Evolutionary conservation across 495 filamentous ascomycete species (phyloP).

Genomic region (Stereocaulon alpinum): DNA sequence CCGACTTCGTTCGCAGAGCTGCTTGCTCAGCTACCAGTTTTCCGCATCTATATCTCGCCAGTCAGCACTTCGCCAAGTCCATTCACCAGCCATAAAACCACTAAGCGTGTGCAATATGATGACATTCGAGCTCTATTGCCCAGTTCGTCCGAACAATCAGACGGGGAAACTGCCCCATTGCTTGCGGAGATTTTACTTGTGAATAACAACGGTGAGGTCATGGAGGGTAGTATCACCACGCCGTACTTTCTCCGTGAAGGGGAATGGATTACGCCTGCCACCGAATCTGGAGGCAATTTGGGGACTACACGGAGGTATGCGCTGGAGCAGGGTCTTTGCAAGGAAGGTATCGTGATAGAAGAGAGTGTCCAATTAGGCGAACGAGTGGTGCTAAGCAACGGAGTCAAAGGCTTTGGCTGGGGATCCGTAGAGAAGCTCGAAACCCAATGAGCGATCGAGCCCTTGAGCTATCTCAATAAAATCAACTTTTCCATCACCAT

Average conservation of each 20-base stretch:
- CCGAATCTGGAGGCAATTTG: constrained; percentile 57
- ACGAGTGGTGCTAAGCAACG: constrained; percentile 76
- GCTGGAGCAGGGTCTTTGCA: constrained; percentile 49
- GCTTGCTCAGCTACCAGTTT: constrained; percentile 19
- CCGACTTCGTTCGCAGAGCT: not conserved
- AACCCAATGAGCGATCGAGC: not conserved
- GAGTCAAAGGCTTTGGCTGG: constrained; percentile 63
- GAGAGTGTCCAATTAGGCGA: constrained; percentile 58
- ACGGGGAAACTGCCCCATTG: not conserved
- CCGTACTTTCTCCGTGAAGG: constrained; percentile 65
- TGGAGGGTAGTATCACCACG: constrained; percentile 79
- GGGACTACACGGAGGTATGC: constrained; percentile 79
- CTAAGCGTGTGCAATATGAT: constrained; percentile 52
- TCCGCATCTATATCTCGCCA: constrained; percentile 48
- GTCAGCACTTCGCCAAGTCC: constrained; percentile 41
- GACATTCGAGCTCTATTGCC: constrained; percentile 39
- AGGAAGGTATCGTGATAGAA: constrained; percentile 47
- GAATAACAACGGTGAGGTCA: constrained; percentile 55
- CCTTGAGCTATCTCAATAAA: no score
- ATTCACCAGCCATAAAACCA: constrained; percentile 71
- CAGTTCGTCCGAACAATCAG: not conserved
- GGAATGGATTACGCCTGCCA: constrained; percentile 53
- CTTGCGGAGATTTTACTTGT: constrained; percentile 43
- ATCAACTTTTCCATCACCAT: not conserved
- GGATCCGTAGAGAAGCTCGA: constrained; percentile 27